Base-by-base conservation (phyloP, 495 filamentous ascomycete genomes). In the Mytilinidion resinicola region DNA sequence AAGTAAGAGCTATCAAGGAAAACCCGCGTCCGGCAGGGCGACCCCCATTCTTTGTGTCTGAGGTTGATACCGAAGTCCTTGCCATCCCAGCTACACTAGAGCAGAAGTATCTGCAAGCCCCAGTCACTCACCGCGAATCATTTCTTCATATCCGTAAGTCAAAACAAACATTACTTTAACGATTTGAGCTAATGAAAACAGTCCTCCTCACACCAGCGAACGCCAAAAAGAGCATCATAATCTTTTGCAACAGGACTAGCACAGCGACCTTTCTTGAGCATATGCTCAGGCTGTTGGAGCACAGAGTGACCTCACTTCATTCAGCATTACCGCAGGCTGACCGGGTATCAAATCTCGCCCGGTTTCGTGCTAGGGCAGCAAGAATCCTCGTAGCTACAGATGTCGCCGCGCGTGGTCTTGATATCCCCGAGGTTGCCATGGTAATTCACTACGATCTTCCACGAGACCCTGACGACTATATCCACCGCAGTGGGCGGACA, bases 371-470 rank as follows among this genome's bases (percentile, higher is more conserved):
- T 8, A 80, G 82, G n/a, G 92, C 91, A 0, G 92, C 93, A 11
- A 81, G 93, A 6, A 83, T 99, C 53, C 78, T 99, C 3, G 85
- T 99, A 9, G 95, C 95, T 3, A 97, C 93, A 0, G 95, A 99
- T 70, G 92, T 99, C 12, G 93, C 93, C 0, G 85, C 89, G n/a
- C 80, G 93, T 66, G 93, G 93, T 80, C 81, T 99, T 9, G 93
- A 99, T 77, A 96, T 99, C 56, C 95, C 91, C 0, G 86, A 86
- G 58, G 95, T 97, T 1, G 85, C 81, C 52, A 72, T 97, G 10
- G 92, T 99, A 8, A 75, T 99, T 50, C 97, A 99, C 70, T 97
- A 89, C 68, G 95, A 97, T 67, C 83, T 99, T 15, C 93, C 93
- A 1, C 84, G 92, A 2, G 90, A 96, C 69, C 91, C 93, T 36